These are phyloP conservation scores for Ichthyophthirius multifiliis DNA, from an alignment of 169 alveolate species.

Conservation along the genomic window DNA sequence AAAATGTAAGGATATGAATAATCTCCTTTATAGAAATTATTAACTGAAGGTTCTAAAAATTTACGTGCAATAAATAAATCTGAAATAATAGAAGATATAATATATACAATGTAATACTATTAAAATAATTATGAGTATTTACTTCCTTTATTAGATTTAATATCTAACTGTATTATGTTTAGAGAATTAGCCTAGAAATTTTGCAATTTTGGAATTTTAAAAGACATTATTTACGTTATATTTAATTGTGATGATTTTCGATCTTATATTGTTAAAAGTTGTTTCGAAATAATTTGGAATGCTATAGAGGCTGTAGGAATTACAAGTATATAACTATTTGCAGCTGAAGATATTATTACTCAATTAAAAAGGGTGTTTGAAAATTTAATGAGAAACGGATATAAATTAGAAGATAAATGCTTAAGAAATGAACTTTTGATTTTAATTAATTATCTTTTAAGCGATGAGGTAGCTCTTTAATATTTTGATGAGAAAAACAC, in stretches of 20 bases:
- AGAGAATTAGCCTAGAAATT: slow-evolving; percentile 69
- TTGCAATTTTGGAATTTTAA: slow-evolving; percentile 73
- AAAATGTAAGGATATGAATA: slow-evolving; percentile 25
- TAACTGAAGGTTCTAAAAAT: slow-evolving; percentile 72
- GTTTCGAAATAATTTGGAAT: slow-evolving; percentile 84
- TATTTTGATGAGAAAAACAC: slow-evolving; percentile 58
- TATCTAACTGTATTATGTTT: slow-evolving; percentile 63
- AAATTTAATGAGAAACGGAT: slow-evolving; percentile 71
- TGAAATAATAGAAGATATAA: slow-evolving; percentile 71
- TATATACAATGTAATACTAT: slow-evolving; percentile 63
- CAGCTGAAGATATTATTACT: slow-evolving; percentile 66
- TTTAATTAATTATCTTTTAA: slow-evolving; percentile 67
- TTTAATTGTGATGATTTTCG: slow-evolving; percentile 77
- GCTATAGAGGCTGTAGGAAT: slow-evolving; percentile 78
- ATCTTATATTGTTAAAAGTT: slow-evolving; percentile 67
- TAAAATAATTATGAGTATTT: slow-evolving; percentile 59
- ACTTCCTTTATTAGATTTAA: slow-evolving; percentile 59
- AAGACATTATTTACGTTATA: slow-evolving; percentile 71
- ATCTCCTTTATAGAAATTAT: slow-evolving; percentile 16
- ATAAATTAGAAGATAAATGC: slow-evolving; percentile 78
- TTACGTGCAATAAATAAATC: slow-evolving; percentile 63
- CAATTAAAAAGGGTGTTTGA: slow-evolving; percentile 69
- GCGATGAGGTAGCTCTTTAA: slow-evolving; percentile 58
- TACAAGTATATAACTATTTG: slow-evolving; percentile 60
- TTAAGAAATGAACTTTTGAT: slow-evolving; percentile 78